Evolutionary conservation across 192 early-diverging fungal genomes (phyloP), one percentile per base, ranked within the genome.

Genomic region (Entomortierella lignicola): DNA sequence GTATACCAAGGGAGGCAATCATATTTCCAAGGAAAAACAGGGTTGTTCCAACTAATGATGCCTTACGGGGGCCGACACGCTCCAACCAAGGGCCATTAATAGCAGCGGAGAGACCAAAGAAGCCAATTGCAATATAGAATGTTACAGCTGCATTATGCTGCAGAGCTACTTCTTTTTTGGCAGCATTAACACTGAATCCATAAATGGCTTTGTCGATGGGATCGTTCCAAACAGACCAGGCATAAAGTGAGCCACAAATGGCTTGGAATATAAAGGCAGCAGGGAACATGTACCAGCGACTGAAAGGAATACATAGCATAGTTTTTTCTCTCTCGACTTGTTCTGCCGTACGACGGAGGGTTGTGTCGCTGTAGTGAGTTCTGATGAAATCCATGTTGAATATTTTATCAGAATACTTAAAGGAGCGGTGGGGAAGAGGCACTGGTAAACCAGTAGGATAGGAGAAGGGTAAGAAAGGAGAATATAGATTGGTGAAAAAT

Each of bases 51-150:
- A 93, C 69, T 17, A 89, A 50, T 1, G 90, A 83, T 48, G 89
- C 89, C 79, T 85, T 83, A n/a, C 89, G 84, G 26, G 93, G 93
- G 30, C 90, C 90, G 61, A 88, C 86, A 39, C 90, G 88, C 75
- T 94, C 93, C 56, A 94, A 84, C 93, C 93, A 94, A 0, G 93
- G 93, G 8, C 93, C 93, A 54, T 91, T 85, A n/a, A 89, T 43
- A 23, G 92, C 91, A 31, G 91, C 88, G 10, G 91, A 87, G 30
- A 84, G 60, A 27, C 93, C 92, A 67, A 94, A 91, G 84, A 90
- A 88, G 32, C 89, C 93, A 54, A 94, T 86, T 11, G 93, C 91
- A 69, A 94, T 84, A 67, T 91, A 93, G 81, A 94, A 94, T 20
- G 91, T 91, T 50, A 88, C 89, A 55, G 86, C 39, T 34, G 74